These are phyloP conservation scores for Ricinus communis DNA, from an alignment of 345 rosid species.

Conservation along the genomic window DNA sequence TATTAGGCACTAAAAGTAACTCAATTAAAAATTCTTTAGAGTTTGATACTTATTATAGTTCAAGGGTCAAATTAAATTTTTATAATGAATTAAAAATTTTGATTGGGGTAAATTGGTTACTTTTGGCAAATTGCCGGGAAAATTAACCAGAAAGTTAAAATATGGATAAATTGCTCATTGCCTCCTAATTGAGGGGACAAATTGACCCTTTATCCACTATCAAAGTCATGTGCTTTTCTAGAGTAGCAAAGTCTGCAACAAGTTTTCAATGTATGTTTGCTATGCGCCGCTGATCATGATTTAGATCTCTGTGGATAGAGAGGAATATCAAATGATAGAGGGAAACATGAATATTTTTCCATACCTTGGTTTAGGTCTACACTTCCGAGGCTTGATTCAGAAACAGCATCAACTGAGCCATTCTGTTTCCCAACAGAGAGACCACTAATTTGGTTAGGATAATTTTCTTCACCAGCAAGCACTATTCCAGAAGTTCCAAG, in stretches of 20 bases:
- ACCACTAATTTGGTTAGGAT: slow-evolving; percentile 37
- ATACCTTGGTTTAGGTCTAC: slow-evolving; percentile 60
- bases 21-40: no score
- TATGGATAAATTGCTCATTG: no score
- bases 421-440: slow-evolving; percentile 35
- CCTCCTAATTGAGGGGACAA: no score
- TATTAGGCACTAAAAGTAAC: no score
- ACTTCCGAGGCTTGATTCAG: slow-evolving; percentile 53
- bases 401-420: slow-evolving; percentile 44
- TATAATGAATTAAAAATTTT: no score
- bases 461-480: slow-evolving; percentile 73
- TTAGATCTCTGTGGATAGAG: slow-evolving; percentile 1
- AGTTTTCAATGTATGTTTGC: not conserved
- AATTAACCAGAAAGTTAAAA: no score
- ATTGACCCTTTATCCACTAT: no score
- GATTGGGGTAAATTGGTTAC: no score
- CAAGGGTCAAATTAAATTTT: no score
- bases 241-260: not conserved
- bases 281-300: slow-evolving; percentile 4
- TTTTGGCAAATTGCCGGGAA: no score
- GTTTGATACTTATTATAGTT: no score
- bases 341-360: not conserved
- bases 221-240: no score
- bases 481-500: slow-evolving; percentile 77
- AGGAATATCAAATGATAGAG: not conserved